Base-by-base conservation (phyloP, 345 rosid species). In the Populus pruinosa region DNA sequence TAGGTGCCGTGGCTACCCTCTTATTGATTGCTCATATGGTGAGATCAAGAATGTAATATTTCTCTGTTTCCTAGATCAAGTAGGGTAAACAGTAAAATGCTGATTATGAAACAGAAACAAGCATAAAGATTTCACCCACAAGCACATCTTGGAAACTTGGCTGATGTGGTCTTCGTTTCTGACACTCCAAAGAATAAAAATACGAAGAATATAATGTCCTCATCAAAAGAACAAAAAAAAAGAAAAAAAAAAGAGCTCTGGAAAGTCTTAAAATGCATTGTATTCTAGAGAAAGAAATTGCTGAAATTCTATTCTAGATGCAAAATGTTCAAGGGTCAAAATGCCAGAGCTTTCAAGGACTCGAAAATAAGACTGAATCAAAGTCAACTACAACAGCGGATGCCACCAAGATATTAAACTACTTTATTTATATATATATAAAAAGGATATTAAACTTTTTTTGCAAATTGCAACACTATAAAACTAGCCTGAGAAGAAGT, bases 341-440 rank as follows among this genome's bases (percentile, higher is more conserved):
- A 18, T 72, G 69, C 35, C 8, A 35, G 31, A 5, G 55, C 7
- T 38, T 69, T 38, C 67, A 70, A 43, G 64, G 70, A 7, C 66
- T 63, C 21, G 17, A 70, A 33, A 38, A 8, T 36, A 43, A 71
- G 78, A 64, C 84, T 29, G 36, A 69, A 55, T 81, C 78, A 77
- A 77, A 69, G 81, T 81, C 78, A 77, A 73, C 71, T 14, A 62
- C 31, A 67, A 12, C 27, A 73, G 21, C 44, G n/a, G 38, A 18
- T 29, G 55, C 13, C n/a, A 20, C 14, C 49, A 56, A 71, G 62
- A 49, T 25, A 18, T 14, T 9, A 31, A 16, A 6, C n/a, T 0
- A 9, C 29, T 27, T 27, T 27, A 0, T 27, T 27, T 1, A 27
- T 1, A 27, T 1, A 27, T 1, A 27, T 1, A 27, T 0, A 27